Conservation (phyloP, 306 rosid species). For the Rosa multiflora region DNA sequence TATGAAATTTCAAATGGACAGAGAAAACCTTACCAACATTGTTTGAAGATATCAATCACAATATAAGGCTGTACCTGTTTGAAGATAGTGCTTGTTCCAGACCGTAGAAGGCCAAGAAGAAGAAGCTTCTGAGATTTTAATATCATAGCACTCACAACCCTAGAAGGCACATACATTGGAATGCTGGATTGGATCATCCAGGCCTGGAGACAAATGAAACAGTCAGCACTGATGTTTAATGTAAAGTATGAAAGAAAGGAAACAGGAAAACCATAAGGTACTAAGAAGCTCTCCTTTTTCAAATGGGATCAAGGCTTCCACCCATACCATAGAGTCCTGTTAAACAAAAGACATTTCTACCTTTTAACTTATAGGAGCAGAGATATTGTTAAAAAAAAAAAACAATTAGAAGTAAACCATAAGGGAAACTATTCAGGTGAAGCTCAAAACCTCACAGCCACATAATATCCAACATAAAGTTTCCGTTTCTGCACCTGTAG, state of each 20-base stretch:
- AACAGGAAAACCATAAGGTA: slow-evolving; percentile 24
- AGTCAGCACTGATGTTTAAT: too few species aligned
- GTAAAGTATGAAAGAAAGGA: too few species aligned
- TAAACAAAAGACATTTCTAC: slow-evolving; percentile 5
- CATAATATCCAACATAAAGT: too few species aligned
- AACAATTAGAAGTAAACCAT: background rate
- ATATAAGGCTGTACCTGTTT: slow-evolving; percentile 62
- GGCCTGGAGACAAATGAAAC: too few species aligned
- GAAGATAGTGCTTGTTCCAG: slow-evolving; percentile 96
- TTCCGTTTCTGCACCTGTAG: too few species aligned
- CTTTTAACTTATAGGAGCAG: background rate
- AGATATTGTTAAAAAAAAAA: too few species aligned
- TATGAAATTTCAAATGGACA: background rate
- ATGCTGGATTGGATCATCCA: too few species aligned
- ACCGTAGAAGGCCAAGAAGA: slow-evolving; percentile 86
- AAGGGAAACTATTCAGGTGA: too few species aligned
- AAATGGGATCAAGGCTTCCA: slow-evolving; percentile 93
- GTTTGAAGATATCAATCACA: background rate
- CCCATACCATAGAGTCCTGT: slow-evolving; percentile 94
- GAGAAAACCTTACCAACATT: background rate
- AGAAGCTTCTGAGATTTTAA: slow-evolving; percentile 74
- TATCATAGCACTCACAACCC: too few species aligned
- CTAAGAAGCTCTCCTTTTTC: slow-evolving; percentile 91
- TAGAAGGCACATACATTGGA: too few species aligned
- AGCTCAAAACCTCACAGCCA: too few species aligned